A percentile compares a stretch with the other conserved stretches of the same genome.
Evolutionary conservation across 768 basidiomycete genomes (phyloP).

Genomic region (Tylopilus felleus): DNA sequence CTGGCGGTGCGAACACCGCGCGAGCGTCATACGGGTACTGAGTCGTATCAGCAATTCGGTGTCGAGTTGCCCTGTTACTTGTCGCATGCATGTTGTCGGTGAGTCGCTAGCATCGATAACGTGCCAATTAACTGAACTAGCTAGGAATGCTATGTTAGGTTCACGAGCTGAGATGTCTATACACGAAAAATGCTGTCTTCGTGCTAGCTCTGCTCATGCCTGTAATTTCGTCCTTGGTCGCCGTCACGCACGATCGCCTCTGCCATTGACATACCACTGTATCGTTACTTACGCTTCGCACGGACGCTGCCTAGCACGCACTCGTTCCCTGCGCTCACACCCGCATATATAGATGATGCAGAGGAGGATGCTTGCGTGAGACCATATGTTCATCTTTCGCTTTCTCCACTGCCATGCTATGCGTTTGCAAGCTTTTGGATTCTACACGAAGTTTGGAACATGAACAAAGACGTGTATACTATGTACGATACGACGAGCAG

Average conservation of each 20-base stretch:
- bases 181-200: slow-evolving; percentile 19
- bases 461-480: slow-evolving; percentile 20
- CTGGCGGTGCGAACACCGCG: slow-evolving; percentile 28
- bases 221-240: slow-evolving; percentile 15
- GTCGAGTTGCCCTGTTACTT: slow-evolving; percentile 3
- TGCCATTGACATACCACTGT: slow-evolving; percentile 3
- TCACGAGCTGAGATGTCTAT: slow-evolving; percentile 17
- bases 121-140: neutral
- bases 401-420: slow-evolving; percentile 15
- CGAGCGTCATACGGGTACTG: slow-evolving; percentile 43
- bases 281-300: slow-evolving; percentile 11
- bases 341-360: slow-evolving; percentile 20
- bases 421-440: slow-evolving; percentile 20
- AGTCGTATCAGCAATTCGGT: slow-evolving; percentile 3
- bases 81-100: slow-evolving; percentile 14
- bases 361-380: slow-evolving; percentile 18
- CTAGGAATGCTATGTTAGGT: slow-evolving; percentile 15
- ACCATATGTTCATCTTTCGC: slow-evolving; percentile 17
- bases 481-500: slow-evolving; percentile 26
- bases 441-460: slow-evolving; percentile 9
- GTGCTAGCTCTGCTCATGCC: slow-evolving; percentile 15
- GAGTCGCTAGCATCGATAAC: neutral
- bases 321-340: slow-evolving; percentile 5
- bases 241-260: slow-evolving; percentile 12
- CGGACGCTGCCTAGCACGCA: neutral